A percentile compares a stretch with the other conserved stretches of the same genome.
These are phyloP conservation scores for Penicillium sp. DNA, from an alignment of 2,329 filamentous ascomycete genomes.

Conservation along the genomic window DNA sequence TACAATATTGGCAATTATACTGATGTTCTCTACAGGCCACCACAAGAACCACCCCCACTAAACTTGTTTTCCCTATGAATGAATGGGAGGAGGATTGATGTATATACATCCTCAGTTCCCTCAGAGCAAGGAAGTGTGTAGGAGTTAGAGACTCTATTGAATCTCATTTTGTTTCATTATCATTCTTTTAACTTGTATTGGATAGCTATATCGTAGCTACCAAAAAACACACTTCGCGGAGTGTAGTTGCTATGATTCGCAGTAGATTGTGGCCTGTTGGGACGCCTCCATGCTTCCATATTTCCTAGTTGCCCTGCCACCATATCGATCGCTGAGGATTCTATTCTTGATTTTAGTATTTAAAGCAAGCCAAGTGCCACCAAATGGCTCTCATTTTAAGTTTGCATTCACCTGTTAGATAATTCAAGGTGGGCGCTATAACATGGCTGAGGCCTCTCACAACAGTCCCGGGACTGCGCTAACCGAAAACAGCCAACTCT, in stretches of 20 bases:
- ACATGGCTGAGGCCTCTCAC: slow-evolving; percentile 14
- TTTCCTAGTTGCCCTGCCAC: neutral
- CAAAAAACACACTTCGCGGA: neutral
- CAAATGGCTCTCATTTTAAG: neutral
- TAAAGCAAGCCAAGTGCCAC: neutral
- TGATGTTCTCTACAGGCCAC: slow-evolving; percentile 66
- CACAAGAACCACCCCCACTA: slow-evolving; percentile 99
- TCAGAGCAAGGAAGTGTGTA: slow-evolving; percentile 33
- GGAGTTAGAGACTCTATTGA: slow-evolving; percentile 23
- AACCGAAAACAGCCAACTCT: slow-evolving; percentile 43
- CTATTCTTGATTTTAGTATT: neutral
- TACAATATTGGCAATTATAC: neutral
- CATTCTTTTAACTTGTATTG: neutral
- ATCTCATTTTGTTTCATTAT: slow-evolving; percentile 24
- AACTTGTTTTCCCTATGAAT: slow-evolving; percentile 28
- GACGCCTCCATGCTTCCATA: neutral
- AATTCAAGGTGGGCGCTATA: slow-evolving; percentile 19
- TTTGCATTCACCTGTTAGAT: neutral
- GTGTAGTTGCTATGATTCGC: neutral
- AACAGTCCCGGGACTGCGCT: slow-evolving; percentile 31
- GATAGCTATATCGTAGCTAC: neutral
- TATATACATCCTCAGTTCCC: slow-evolving; percentile 38
- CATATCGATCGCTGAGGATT: neutral
- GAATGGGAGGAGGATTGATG: slow-evolving; percentile 33
- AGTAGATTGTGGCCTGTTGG: neutral